These are phyloP conservation scores for Zymoseptoria passerinii DNA, from an alignment of 2,329 filamentous ascomycete species.

Conservation along the genomic window DNA sequence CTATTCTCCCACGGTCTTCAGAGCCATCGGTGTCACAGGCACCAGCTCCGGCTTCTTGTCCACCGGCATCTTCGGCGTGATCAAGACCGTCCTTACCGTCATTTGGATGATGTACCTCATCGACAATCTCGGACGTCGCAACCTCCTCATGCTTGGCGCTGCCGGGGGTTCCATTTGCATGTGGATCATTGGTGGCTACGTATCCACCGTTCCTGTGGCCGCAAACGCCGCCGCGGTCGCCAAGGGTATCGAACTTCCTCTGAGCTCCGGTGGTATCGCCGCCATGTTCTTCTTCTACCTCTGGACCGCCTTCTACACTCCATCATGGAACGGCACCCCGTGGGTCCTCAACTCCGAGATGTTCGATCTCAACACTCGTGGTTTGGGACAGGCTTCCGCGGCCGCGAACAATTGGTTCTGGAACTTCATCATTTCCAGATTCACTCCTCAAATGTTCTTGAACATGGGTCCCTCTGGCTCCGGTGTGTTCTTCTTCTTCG, in stretches of 20 bases:
- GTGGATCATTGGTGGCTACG: constrained; percentile 57
- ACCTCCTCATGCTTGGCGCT: constrained; percentile 58
- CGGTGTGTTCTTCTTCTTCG: constrained; percentile 40
- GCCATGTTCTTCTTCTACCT: constrained; percentile 67
- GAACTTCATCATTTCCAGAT: constrained; percentile 61
- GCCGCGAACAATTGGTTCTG: constrained; percentile 45
- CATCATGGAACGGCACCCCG: constrained; percentile 45
- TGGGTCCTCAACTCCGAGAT: constrained; percentile 71
- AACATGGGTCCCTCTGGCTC: constrained; percentile 34
- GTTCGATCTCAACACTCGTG: constrained; percentile 61
- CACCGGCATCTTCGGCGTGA: constrained; percentile 68
- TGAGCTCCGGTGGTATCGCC: constrained; percentile 46
- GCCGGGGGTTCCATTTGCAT: constrained; percentile 54
- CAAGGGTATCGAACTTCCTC: constrained; percentile 18
- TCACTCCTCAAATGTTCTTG: constrained; percentile 56
- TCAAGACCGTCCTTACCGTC: constrained; percentile 62
- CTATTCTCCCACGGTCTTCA: constrained; percentile 62
- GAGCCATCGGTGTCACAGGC: constrained; percentile 53
- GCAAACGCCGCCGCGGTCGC: constrained; percentile 33
- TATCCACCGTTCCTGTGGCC: constrained; percentile 27
- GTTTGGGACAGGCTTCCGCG: constrained; percentile 63
- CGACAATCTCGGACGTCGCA: constrained; percentile 54
- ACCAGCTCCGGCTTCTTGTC: constrained; percentile 55
- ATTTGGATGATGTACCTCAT: constrained; percentile 63
- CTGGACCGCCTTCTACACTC: constrained; percentile 61